Evolutionary conservation across 345 rosid species (phyloP).

Genomic region (Anacardium occidentale): DNA sequence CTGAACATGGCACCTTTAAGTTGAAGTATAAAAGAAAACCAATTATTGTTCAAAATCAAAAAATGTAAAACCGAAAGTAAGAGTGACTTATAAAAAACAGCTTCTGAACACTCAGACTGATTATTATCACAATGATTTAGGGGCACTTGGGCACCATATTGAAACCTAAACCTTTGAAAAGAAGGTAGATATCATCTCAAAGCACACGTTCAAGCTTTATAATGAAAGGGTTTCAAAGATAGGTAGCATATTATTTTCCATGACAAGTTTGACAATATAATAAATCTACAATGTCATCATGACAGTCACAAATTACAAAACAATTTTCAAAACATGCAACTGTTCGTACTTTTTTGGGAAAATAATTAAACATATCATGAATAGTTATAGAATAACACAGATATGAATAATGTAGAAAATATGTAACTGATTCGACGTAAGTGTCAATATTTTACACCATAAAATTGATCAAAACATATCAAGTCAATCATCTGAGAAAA

Average conservation of each 20-base stretch:
- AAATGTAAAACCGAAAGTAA: neutral
- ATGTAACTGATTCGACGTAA: no score
- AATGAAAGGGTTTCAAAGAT: neutral
- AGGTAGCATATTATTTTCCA: neutral
- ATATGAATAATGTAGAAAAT: neutral
- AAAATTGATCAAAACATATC: no score
- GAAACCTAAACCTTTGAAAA: neutral
- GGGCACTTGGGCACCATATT: neutral
- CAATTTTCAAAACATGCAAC: constrained; percentile 2
- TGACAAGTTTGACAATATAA: neutral
- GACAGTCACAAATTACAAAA: neutral
- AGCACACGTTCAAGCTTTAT: neutral
- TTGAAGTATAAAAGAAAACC: neutral
- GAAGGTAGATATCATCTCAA: neutral
- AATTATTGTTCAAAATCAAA: neutral
- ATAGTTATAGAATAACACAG: neutral
- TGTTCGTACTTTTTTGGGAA: neutral
- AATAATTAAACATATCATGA: neutral
- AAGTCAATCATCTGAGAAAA: no score
- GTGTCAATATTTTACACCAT: no score
- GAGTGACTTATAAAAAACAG: neutral
- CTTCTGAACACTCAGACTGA: neutral
- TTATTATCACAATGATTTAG: neutral
- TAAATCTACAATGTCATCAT: neutral
- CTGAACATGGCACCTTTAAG: constrained; percentile 16